Evolutionary conservation across 805 yeast genomes (phyloP), one percentile per base, ranked within the genome.

Genomic region (Kuraishia hungarica): DNA sequence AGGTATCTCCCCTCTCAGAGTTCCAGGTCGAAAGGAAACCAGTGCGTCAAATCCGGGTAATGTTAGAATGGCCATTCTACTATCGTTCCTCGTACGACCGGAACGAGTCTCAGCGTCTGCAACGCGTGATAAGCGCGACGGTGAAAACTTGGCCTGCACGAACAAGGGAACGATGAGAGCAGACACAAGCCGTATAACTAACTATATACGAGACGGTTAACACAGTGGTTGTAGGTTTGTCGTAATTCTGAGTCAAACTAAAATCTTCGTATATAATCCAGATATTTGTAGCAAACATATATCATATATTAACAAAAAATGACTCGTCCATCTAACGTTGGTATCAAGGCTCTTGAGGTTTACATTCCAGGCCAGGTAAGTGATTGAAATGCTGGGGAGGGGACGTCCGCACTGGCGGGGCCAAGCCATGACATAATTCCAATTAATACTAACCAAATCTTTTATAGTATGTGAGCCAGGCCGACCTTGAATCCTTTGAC

Each of bases 291-390:
- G 8, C 3, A 6, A 13, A 10, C 49, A 10, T 7, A 22, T 23
- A 23, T 24, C 19, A 22, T n/a, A 49, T n/a, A 26, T 21, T 2
- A 39, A 39, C 5, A 13, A 21, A 56, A 17, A 43, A 68, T 70
- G 72, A 64, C 73, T 54, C 69, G 80, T 67, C 90, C 96, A 57
- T 81, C 82, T 67, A 93, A 93, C 79, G 81, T 94, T 65, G 99
- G 99, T 76, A 94, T 94, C 74, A 93, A 93, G 71, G 99, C 96
- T 72, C 82, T 94, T 63, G 97, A 94, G 74, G 78, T 91, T 58
- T 94, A 94, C 75, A 77, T 91, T 67, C 98, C 99, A 51, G 76
- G 83, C 48, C 87, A 83, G 71, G 81, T 80, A 64, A 55, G 79
- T 73, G 19, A 35, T 35, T 35, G 43, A 35, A n/a, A n/a, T n/a